Evolutionary conservation across 129 eudicot species (phyloP).

Genomic region (Kitagawia praeruptora): DNA sequence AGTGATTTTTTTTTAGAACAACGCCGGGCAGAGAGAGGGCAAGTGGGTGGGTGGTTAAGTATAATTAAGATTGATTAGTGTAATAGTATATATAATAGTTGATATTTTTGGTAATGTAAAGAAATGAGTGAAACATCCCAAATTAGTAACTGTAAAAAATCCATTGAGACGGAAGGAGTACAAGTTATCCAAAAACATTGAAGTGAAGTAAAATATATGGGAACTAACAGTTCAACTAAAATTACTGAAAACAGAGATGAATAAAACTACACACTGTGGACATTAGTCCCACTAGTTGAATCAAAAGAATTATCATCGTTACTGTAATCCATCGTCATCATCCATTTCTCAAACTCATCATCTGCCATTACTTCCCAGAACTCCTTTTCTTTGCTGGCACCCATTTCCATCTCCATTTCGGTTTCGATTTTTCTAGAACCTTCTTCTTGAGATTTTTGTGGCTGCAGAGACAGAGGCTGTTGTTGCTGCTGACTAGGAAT

Average conservation of each 20-base stretch:
- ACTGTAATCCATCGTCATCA: slow-evolving; percentile 51
- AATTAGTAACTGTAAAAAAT: too few relatives aligned
- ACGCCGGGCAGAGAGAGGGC: too few relatives aligned
- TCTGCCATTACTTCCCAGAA: slow-evolving; percentile 37
- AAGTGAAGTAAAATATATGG: neutral
- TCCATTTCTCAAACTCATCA: slow-evolving; percentile 53
- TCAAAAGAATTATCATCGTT: slow-evolving; percentile 33
- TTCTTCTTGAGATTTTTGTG: neutral
- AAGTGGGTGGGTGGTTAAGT: too few relatives aligned
- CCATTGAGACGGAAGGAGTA: too few relatives aligned
- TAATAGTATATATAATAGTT: too few relatives aligned
- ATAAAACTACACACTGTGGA: slow-evolving; percentile 19
- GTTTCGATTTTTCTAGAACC: slow-evolving; percentile 1
- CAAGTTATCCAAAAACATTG: neutral
- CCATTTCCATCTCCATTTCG: slow-evolving; percentile 13
- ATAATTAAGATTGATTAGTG: too few relatives aligned
- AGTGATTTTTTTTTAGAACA: too few relatives aligned
- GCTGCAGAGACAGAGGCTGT: neutral
- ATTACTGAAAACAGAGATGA: neutral
- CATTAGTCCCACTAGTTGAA: slow-evolving; percentile 34
- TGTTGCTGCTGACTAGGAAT: neutral
- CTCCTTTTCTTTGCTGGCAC: slow-evolving; percentile 18
- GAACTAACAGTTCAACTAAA: neutral
- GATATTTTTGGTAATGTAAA: too few relatives aligned
- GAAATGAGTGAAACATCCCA: too few relatives aligned